phyloP scores from a whole-genome alignment of 1,139 yeast species.

The Diutina sp. region DNA sequence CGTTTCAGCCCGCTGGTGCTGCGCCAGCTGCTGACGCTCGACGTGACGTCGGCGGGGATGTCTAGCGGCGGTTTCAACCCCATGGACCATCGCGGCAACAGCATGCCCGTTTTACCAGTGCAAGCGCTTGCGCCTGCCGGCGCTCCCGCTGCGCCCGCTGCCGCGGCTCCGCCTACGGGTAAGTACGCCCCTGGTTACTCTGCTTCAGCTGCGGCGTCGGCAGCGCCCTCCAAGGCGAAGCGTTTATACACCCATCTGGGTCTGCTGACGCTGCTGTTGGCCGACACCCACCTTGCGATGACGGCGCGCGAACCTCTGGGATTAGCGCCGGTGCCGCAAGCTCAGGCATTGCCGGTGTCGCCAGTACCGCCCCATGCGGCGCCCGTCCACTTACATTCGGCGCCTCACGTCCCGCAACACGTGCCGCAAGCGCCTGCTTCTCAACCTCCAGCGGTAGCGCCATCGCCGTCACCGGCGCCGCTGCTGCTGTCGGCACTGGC shows the following conservation, averaged over 20 bases:
- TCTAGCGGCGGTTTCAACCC: background rate
- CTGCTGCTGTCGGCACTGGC: background rate
- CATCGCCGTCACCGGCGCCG: background rate
- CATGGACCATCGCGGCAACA: background rate
- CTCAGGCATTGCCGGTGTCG: too few relatives aligned
- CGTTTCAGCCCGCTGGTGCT: conserved; percentile 59
- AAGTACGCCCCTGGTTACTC: conserved; percentile 1
- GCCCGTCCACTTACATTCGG: background rate
- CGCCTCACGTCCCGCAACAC: background rate
- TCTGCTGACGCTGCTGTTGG: background rate
- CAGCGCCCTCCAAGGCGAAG: background rate
- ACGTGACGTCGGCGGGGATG: conserved; percentile 13
- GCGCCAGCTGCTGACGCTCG: conserved; percentile 37
- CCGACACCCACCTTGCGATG: background rate
- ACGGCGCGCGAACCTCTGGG: background rate
- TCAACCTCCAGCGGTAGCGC: too few relatives aligned
- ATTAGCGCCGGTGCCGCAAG: too few relatives aligned
- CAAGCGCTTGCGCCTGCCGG: background rate
- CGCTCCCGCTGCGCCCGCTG: background rate
- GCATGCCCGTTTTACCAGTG: background rate
- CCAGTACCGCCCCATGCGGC: background rate
- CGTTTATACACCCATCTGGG: background rate
- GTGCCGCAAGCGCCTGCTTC: background rate
- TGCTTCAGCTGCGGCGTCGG: background rate
- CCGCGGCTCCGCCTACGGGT: background rate